Conservation (phyloP, 2,329 filamentous ascomycete genomes). For the Incumbomyces delicatus region DNA sequence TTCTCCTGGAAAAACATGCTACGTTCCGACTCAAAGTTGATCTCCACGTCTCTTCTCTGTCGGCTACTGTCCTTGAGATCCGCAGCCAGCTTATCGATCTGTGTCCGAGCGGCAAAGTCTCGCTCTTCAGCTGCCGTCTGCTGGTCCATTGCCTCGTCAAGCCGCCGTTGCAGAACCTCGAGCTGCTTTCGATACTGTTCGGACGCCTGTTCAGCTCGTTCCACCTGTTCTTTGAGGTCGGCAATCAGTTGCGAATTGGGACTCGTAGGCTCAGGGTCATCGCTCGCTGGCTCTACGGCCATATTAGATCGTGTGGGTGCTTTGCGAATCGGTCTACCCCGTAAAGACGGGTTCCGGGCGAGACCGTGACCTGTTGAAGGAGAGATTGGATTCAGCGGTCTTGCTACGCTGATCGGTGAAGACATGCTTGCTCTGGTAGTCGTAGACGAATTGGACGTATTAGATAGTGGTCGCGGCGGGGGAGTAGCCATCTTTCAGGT, state of each 20-base stretch:
- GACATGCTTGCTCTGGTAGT: conserved; percentile 22
- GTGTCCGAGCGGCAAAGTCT: conserved; percentile 75
- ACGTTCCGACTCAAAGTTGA: conserved; percentile 83
- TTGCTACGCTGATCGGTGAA: conserved; percentile 12
- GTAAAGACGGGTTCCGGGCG: conserved; percentile 46
- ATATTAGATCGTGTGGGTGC: conserved; percentile 26
- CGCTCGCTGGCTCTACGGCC: conserved; percentile 34
- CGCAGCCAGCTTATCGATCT: conserved; percentile 68
- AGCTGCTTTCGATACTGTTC: conserved; percentile 76
- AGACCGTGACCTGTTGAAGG: conserved; percentile 51
- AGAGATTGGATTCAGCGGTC: conserved; percentile 12
- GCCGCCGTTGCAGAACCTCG: conserved; percentile 70
- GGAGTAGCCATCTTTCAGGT: conserved; percentile 11
- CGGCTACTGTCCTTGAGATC: conserved; percentile 76
- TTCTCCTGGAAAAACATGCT: conserved; percentile 83
- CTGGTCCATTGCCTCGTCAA: conserved; percentile 76
- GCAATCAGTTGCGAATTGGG: conserved; percentile 71
- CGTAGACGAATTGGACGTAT: conserved; percentile 11
- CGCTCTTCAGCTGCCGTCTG: conserved; percentile 81
- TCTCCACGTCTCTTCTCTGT: conserved; percentile 82
- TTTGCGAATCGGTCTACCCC: conserved; percentile 27
- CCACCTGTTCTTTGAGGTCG: conserved; percentile 72
- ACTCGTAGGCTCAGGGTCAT: conserved; percentile 64
- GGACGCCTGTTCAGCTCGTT: conserved; percentile 66
- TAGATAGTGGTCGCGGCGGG: conserved; percentile 14